A percentile compares a stretch with the other conserved stretches of the same genome.
Conservation (phyloP, 169 alveolate species). For the Plasmodium reichenowi region DNA sequence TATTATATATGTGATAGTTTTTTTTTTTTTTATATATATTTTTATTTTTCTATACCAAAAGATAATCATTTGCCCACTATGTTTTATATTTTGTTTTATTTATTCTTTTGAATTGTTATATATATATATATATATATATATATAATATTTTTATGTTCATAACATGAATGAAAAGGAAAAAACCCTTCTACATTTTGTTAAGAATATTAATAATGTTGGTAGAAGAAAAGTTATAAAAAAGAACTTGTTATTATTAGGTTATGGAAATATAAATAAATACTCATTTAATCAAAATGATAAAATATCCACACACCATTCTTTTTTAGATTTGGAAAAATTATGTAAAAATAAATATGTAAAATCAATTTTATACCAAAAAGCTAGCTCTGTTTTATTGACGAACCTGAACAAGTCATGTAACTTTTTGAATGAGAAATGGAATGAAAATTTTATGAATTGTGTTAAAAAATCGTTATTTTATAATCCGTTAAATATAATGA, state of each 20-base stretch:
- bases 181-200: background rate
- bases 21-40: too few species aligned
- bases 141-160: too few species aligned
- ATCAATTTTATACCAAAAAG: constrained; percentile 38
- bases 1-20: too few species aligned
- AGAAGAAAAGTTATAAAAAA: constrained; percentile 16
- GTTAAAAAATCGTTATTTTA: constrained; percentile 26
- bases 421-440: background rate
- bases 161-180: constrained; percentile 1
- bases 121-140: too few species aligned
- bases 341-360: constrained; percentile 25
- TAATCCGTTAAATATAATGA: constrained; percentile 39
- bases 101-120: background rate
- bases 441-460: background rate
- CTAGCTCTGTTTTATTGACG: constrained; percentile 15
- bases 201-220: constrained; percentile 5
- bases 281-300: background rate
- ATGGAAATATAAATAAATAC: background rate
- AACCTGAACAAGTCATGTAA: background rate
- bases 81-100: too few species aligned
- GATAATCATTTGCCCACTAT: too few species aligned
- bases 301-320: background rate
- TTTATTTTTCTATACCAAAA: too few species aligned
- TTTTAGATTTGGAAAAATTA: background rate
- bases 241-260: constrained; percentile 8